Base-by-base conservation (phyloP, 75 land plant genomes). In the Sequoiadendron giganteum region DNA sequence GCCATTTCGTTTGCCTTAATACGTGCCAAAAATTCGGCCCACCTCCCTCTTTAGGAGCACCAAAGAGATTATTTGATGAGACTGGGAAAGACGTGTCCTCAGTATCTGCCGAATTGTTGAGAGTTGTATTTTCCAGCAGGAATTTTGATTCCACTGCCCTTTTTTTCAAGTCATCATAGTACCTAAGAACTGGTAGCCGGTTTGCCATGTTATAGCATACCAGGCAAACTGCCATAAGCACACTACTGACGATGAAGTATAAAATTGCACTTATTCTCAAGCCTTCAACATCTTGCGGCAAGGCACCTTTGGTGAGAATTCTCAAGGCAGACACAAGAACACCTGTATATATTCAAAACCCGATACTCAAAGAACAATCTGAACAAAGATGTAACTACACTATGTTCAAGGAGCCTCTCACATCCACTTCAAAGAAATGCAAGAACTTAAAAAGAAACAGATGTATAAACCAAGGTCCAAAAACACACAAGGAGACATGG, bases 251-350 rank as follows among this genome's bases (percentile, higher is more conserved):
- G 55, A 78, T 55, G 82, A 98, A 98, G 84, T 98, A 98, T 13
- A 98, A 90, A 83, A 91, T 95, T 34, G 99, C 99, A 90, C 99
- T 97, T 54, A 84, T 86, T 83, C 96, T 90, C 30, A 97, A 88
- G 34, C 99, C 99, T 48, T 61, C 34, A 1, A 88, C 90, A 87
- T 91, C 93, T 91, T 95, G 96, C 8, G 99, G 90, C 88, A 94
- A 92, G 48, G 94, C 86, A 72, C 97, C 94, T 87, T 96, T 98
- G 36, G 97, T 95, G 7, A 95, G 55, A 48, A 98, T 80, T 83
- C 99, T 92, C 86, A 98, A 87, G 28, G 93, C 47, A n/a, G 99
- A 97, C 83, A 95, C 95, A 85, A 98, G 93, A 18, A 98, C 97
- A 78, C 99, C 99, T 98, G 97, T 86, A 85, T 85, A 55, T 10